Base-by-base conservation (phyloP, 1,139 yeast species). In the Suzukiozyma palmioleophila region DNA sequence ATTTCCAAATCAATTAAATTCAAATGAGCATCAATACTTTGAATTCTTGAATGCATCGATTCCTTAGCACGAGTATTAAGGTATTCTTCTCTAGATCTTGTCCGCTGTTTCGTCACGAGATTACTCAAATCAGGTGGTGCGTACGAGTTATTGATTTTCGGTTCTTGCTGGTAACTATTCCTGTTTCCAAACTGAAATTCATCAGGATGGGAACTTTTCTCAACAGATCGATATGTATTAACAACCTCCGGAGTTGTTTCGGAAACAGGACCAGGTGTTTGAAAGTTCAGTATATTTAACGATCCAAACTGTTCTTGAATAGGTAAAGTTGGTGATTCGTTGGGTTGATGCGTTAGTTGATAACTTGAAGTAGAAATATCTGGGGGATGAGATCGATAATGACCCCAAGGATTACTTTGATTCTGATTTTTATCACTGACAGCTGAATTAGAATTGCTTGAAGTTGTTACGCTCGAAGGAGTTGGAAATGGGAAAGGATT, bases 1-100 rank as follows among this genome's bases (percentile, higher is more conserved):
- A 66, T 61, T 39, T 68, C 73, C 32, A 69, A 54, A 43, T 69
- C 73, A 34, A 69, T 69, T 39, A 69, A 57, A 43, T 64, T 60
- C 30, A 26, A 28, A 28, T 28, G 31, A 8, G 31, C 31, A 28
- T 28, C 31, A n/a, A 28, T 8, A 8, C 16, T 28, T 13, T 28
- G 31, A 3, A 28, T 28, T 28, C 31, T n/a, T 8, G 14, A n/a
- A 13, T 28, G 31, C 8, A 13, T 8, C 9, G 31, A 14, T 8
- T n/a, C 31, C 14, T 28, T n/a, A 28, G 10, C 14, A 5, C 13
- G 28, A n/a, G n/a, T 12, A 26, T 26, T 26, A 12, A 26, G 13
- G 13, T n/a, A 26, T 11, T 31, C 33, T 16, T 16, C 25, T 10
- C 14, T 15, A 16, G 33, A 16, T 33, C 14, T 26, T 3, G 14